Evolutionary conservation across 805 yeast species (phyloP), one percentile per base, ranked within the genome.

Genomic region (Priceomyces haplophilus): DNA sequence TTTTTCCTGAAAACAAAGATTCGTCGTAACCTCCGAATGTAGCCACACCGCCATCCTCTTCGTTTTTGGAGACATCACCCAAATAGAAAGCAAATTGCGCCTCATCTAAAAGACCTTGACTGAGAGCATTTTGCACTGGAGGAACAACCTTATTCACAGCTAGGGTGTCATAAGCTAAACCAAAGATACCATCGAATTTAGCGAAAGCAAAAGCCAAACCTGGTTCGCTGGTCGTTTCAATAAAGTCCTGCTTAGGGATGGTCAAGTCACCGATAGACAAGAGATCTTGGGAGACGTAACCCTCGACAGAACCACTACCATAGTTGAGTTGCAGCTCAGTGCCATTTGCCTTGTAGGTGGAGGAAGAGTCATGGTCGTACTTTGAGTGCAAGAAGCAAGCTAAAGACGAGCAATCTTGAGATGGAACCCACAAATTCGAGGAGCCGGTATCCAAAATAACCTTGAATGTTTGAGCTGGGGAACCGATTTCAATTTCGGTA

Each of bases 191-290:
- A 64, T 93, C 99, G 64, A 93, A 93, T 71, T 93, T 91, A 67
- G 97, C 99, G 68, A 93, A 93, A 40, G 99, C 98, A 72, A 93
- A 93, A 0, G 97, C 93, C 53, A 93, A 78, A 44, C 99, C 99
- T 34, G 98, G 98, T 75, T 93, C 99, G 56, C 80, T 79, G 45
- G 99, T 93, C 50, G 97, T 91, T 76, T 93, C 99, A 47, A 96
- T 98, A 62, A 93, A 93, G 63, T 84, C 95, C 73, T 91, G 98
- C 51, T 83, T 72, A 52, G 89, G 85, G 59, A 93, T 90, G 43
- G 73, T 67, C 69, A 93, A 79, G 59, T 83, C 93, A 46, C 97
- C 98, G 50, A 93, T 70, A 47, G 78, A 72, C 55, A 93, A 69
- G 34, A 82, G 72, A 62, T 93, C 99, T 62, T 85, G 85, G 33